These are phyloP conservation scores for Fusarium sp. DNA, from an alignment of 2,329 filamentous ascomycete genomes.

Conservation along the genomic window DNA sequence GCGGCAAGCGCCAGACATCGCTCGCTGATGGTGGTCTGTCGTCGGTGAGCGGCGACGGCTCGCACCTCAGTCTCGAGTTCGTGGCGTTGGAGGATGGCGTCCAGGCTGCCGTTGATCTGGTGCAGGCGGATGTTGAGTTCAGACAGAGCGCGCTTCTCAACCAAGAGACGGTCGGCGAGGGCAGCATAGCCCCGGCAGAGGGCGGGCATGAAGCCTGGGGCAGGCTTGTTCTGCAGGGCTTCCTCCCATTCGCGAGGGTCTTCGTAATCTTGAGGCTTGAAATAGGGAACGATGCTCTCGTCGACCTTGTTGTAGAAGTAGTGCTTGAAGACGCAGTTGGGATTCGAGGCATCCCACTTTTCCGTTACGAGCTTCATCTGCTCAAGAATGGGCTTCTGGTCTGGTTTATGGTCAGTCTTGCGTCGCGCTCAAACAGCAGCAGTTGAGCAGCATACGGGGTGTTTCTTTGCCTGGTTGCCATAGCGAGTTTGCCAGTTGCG, in stretches of 20 bases:
- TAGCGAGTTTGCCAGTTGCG: slow-evolving; percentile 61
- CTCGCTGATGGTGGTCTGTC: slow-evolving; percentile 78
- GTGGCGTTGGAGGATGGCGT: slow-evolving; percentile 79
- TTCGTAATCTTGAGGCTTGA: slow-evolving; percentile 76
- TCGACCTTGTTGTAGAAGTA: slow-evolving; percentile 92
- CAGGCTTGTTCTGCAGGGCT: slow-evolving; percentile 83
- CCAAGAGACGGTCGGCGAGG: slow-evolving; percentile 77
- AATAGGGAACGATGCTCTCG: slow-evolving; percentile 79
- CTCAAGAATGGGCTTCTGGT: slow-evolving; percentile 78
- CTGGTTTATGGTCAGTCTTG: slow-evolving; percentile 39
- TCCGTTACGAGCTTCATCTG: slow-evolving; percentile 77
- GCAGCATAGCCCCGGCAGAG: slow-evolving; percentile 79
- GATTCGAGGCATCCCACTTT: slow-evolving; percentile 79
- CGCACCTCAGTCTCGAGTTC: slow-evolving; percentile 81
- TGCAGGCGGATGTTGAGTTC: slow-evolving; percentile 80
- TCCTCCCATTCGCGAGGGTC: slow-evolving; percentile 86
- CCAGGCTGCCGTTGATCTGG: slow-evolving; percentile 81
- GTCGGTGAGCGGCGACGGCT: slow-evolving; percentile 76
- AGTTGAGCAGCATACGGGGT: slow-evolving; percentile 54
- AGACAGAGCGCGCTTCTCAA: slow-evolving; percentile 76
- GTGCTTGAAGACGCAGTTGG: slow-evolving; percentile 80
- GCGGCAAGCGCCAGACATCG: slow-evolving; percentile 80
- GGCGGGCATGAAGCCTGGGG: slow-evolving; percentile 80
- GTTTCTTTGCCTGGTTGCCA: slow-evolving; percentile 66
- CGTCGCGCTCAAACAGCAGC: background rate